A percentile compares a stretch with the other conserved stretches of the same genome.
Conservation (phyloP, 495 filamentous ascomycete species). For the Hypomontagnella monticulosa region DNA sequence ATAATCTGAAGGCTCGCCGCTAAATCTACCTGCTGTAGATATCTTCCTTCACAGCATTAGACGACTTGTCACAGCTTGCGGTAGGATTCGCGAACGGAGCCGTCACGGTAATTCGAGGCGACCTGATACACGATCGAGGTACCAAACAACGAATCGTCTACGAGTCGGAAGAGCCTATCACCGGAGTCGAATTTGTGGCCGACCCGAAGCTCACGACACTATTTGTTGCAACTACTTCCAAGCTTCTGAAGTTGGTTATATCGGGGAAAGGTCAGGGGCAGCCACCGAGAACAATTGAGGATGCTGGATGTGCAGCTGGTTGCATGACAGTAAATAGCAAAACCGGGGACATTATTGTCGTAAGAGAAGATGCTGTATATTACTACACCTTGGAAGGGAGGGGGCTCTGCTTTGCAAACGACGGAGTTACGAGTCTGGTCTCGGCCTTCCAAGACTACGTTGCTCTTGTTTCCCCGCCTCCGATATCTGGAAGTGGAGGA, state of each 20-base stretch:
- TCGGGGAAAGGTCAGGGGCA: constrained; percentile 88
- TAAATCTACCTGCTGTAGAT: constrained; percentile 66
- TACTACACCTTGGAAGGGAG: constrained; percentile 88
- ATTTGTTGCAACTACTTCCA: constrained; percentile 89
- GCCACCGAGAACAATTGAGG: constrained; percentile 85
- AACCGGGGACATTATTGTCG: constrained; percentile 87
- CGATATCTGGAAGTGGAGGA: constrained; percentile 56
- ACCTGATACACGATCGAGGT: constrained; percentile 95
- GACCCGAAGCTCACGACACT: constrained; percentile 74
- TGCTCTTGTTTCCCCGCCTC: constrained; percentile 84
- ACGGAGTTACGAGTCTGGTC: constrained; percentile 86
- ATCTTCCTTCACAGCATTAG: constrained; percentile 85
- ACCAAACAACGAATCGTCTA: constrained; percentile 95
- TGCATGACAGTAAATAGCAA: constrained; percentile 89
- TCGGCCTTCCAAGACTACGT: constrained; percentile 86
- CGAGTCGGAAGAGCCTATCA: constrained; percentile 96
- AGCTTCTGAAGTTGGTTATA: constrained; percentile 87
- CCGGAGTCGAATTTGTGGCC: constrained; percentile 81
- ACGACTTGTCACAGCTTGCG: constrained; percentile 88
- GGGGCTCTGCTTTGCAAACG: constrained; percentile 87
- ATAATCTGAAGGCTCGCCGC: neutral
- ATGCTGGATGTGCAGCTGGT: constrained; percentile 85
- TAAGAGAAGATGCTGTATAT: constrained; percentile 93
- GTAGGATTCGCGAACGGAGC: constrained; percentile 96
- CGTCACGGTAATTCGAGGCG: constrained; percentile 91